Evolutionary conservation across 768 basidiomycete genomes (phyloP).

Genomic region (Mycena polygramma): DNA sequence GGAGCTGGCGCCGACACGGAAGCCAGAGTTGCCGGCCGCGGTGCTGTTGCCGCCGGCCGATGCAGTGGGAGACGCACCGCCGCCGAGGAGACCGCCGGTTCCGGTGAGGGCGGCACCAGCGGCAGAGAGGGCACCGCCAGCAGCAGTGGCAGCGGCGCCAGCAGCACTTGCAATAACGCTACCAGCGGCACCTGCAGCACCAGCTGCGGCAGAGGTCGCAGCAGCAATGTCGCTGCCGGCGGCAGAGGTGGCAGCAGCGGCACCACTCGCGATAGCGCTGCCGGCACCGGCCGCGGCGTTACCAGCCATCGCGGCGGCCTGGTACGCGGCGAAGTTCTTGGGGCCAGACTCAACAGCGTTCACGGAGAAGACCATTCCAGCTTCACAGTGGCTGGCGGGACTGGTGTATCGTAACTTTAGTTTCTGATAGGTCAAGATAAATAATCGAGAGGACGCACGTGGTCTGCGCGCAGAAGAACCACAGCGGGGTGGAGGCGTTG

Average conservation of each 20-base stretch:
- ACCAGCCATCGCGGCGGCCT: slow-evolving; percentile 42
- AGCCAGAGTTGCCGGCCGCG: neutral
- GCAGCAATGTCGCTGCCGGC: slow-evolving; percentile 9
- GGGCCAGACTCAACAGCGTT: slow-evolving; percentile 55
- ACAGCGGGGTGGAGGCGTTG: slow-evolving; percentile 61
- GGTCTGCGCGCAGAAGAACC: slow-evolving; percentile 74
- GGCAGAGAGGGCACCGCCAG: neutral
- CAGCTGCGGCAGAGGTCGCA: slow-evolving; percentile 15
- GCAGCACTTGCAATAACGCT: neutral
- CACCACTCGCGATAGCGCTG: neutral
- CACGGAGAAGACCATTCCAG: slow-evolving; percentile 74
- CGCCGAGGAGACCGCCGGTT: too few species aligned
- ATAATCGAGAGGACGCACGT: neutral
- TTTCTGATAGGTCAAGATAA: neutral
- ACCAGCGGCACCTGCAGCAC: neutral
- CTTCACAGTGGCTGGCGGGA: slow-evolving; percentile 58
- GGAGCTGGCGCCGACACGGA: slow-evolving; percentile 5
- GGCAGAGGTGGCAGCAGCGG: slow-evolving; percentile 4
- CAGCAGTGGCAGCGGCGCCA: neutral
- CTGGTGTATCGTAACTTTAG: neutral
- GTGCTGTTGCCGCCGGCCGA: slow-evolving; percentile 17
- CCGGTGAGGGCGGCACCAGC: too few species aligned
- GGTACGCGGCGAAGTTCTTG: slow-evolving; percentile 64
- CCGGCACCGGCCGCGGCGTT: slow-evolving; percentile 22
- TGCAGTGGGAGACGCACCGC: too few species aligned